Base-by-base conservation (phyloP, 148 eudicot genomes). In the Limonium bicolor region DNA sequence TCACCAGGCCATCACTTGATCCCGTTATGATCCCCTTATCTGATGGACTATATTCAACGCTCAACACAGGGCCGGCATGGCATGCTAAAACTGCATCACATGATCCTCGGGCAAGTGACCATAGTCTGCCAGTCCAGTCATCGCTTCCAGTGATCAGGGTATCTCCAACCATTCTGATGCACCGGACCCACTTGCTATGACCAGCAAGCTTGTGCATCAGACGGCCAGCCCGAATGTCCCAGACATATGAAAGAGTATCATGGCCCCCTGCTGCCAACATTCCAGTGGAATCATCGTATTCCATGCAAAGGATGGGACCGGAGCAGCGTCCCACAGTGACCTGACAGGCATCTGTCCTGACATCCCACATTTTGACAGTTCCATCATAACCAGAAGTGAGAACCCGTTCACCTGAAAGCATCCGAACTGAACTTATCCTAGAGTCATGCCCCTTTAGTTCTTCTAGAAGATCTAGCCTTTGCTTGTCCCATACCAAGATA, bases 391-490 rank as follows among this genome's bases (percentile, higher is more conserved):
- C 67, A 40, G 97, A 71, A 41, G 97, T 64, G 32, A 90, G 81
- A 51, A 85, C 97, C 37, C 97, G 97, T 54, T 84, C 93, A 35
- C 97, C 97, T 7, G 97, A 84, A 36, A 90, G 76, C 95, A 90
- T 73, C 48, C 83, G 84, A 8, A 73, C 82, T 56, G 71, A 70
- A 65, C 77, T 78, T 58, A 90, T 74, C 57, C 75, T 79, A 22
- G 84, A 76, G 22, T 70, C 72, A 44, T 90, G 97, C 49, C 95
- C 97, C 68, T 78, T 90, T 20, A 90, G 77, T 62, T 84, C 97
- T 69, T 90, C 97, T 5, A 78, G 82, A 47, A 84, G 93, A 55
- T 77, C 87, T 34, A 71, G 61, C 26, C 92, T 77, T 67, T 90
- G 97, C 49, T 90, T 90, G 63, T 90, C 97, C 95, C 97, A 90